Evolutionary conservation across 2,329 filamentous ascomycete species (phyloP), one percentile per base, ranked within the genome.

Genomic region (Clonostachys sp.): DNA sequence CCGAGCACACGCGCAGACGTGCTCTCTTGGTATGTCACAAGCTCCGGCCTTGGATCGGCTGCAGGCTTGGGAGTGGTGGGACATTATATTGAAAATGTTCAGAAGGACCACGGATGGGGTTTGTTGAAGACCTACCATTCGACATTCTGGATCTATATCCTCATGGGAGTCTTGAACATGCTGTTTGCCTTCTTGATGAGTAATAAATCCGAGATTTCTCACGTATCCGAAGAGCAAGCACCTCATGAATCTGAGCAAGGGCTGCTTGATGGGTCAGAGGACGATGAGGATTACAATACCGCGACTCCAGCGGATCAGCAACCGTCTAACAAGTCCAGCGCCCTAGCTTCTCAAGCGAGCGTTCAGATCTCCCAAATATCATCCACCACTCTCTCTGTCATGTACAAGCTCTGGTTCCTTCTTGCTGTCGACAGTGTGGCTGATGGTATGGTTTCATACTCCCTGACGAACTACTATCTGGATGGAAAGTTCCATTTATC

Each of bases 361-460:
- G 17, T 39, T 12, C 36, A 39, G 12, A 67, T 81, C 38, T 64
- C 75, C 2, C 70, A 80, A 50, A 84, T 86, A 45, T 86, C 83
- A 0, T 60, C 64, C 2, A 64, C 75, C 13, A 84, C 83, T 0
- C 71, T 76, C 12, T 71, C 68, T 2, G 72, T 81, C 56, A 83
- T 86, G 75, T 79, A 78, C 61, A 79, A 80, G 45, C 67, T 87
- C 5, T 86, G 83, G 80, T 75, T 84, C 49, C 72, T 87, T 8
- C 71, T 87, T 10, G 74, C 77, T 18, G 68, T 86, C 20, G 84
- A 87, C 62, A 82, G 80, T 3, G 68, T 86, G 10, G 80, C 83
- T 13, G 82, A 86, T 54, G 82, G 83, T 20, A 86, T 86, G 79
- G 74, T 77, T n/a, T 72, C 70, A 5, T 76, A 78, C 54, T 71